Evolutionary conservation across 495 filamentous ascomycete genomes (phyloP), one percentile per base, ranked within the genome.

Genomic region (Cryomyces minteri): DNA sequence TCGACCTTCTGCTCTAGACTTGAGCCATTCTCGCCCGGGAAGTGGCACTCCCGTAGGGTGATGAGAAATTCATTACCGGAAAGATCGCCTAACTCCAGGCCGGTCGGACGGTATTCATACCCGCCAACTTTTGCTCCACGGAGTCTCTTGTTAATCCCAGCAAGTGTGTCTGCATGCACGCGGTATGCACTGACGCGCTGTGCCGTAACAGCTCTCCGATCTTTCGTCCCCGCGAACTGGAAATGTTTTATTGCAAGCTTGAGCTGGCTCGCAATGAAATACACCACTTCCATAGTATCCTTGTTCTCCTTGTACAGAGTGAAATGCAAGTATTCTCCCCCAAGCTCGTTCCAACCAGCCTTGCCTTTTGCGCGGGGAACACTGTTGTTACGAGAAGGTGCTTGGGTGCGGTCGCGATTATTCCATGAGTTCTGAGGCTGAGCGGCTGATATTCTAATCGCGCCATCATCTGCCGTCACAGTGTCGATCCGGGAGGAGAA

Each of bases 281-380:
- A 75, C 30, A 92, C 67, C 0, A 82, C 79, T 50, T 98, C 88
- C 85, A 95, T 94, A 2, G 92, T 98, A 54, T 98, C 92, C 53
- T 86, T 86, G 61, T 98, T 98, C 62, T 96, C 90, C 64, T 98
- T 98, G 68, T 88, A 90, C 36, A 98, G 72, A 0, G 84, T 84
- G 56, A 96, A 92, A 59, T 98, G 90, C 6, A 95, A 70, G 56
- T 84, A 88, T 6, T 80, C 74, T 1, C 82, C 86, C 12, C 80
- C 82, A 8, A 77, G 68, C 46, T 78, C 74, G 31, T 71, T 63
- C 74, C 76, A 80, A 40, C 63, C 66, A 11, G 66, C 47, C 30
- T 67, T 64, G 12, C 56, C 54, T 39, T 59, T 54, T 39, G 54
- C 54, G 9, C 51, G 14, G 31, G 51, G 54, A 29, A 57, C 58